phyloP scores from a whole-genome alignment of 352 stramenopile genomes.

The Pythium biforme region DNA sequence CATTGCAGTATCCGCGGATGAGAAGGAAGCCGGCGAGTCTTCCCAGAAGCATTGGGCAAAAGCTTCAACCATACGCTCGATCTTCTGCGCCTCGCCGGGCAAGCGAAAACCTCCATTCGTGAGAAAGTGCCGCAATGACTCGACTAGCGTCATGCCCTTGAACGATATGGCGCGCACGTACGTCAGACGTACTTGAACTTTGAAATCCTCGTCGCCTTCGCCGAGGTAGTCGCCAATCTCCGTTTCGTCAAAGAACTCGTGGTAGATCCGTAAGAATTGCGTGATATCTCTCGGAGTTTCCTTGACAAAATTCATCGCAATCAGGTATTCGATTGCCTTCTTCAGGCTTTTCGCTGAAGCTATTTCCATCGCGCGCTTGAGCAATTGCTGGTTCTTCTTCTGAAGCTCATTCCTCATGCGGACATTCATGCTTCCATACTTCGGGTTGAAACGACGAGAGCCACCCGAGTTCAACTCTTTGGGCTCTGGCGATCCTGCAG shows the following conservation, averaged over 20 bases:
- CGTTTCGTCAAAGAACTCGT: conserved; percentile 89
- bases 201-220: conserved; percentile 88
- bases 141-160: conserved; percentile 96
- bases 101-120: conserved; percentile 97
- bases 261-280: conserved; percentile 94
- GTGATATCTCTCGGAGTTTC: conserved; percentile 89
- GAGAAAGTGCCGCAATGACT: conserved; percentile 96
- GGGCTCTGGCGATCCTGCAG: neutral
- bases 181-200: conserved; percentile 92
- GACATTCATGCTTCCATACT: conserved; percentile 56
- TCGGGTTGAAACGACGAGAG: conserved; percentile 16
- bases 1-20: conserved; percentile 83
- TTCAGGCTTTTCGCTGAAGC: conserved; percentile 81
- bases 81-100: conserved; percentile 98
- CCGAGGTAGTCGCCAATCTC: conserved; percentile 96
- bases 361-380: conserved; percentile 82
- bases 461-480: neutral
- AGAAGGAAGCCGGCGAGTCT: conserved; percentile 84
- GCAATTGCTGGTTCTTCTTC: conserved; percentile 75
- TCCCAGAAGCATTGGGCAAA: conserved; percentile 98
- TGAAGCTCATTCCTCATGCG: conserved; percentile 84
- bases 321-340: conserved; percentile 83
- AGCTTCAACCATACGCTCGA: conserved; percentile 96
- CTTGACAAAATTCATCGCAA: conserved; percentile 87
- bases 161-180: conserved; percentile 97